A percentile compares a stretch with the other conserved stretches of the same genome.
Evolutionary conservation across 1,284 basidiomycete genomes (phyloP).

Genomic region (Rhodotorula sp.): DNA sequence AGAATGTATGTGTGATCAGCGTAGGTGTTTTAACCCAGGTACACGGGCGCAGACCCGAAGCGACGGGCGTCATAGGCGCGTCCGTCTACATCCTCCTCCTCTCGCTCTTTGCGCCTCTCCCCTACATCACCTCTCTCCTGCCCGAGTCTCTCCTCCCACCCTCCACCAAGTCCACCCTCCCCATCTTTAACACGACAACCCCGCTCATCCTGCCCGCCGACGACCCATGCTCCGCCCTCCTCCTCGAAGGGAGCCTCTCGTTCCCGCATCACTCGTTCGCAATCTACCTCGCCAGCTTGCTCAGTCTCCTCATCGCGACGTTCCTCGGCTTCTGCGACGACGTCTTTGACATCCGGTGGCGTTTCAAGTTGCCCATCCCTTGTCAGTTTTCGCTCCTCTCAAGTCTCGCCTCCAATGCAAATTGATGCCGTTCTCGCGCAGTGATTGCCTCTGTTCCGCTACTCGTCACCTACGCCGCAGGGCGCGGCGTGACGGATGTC

Average conservation of each 20-base stretch:
- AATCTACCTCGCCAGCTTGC: conserved; percentile 85
- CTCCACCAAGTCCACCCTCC: conserved; percentile 71
- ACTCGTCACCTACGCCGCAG: conserved; percentile 93
- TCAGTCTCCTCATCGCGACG: conserved; percentile 87
- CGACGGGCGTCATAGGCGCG: conserved; percentile 84
- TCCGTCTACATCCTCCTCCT: conserved; percentile 73
- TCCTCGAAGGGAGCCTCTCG: conserved; percentile 20
- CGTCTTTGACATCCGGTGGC: conserved; percentile 97
- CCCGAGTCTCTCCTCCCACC: conserved; percentile 65
- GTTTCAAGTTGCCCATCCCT: conserved; percentile 96
- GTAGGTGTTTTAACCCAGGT: not conserved
- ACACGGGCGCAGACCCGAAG: conserved; percentile 71
- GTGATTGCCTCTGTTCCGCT: conserved; percentile 92
- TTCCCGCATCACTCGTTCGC: conserved; percentile 59
- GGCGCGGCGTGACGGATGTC: conserved; percentile 88
- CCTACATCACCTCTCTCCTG: conserved; percentile 43
- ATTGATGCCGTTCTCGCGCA: not conserved
- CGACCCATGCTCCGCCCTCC: conserved; percentile 22
- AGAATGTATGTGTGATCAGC: no score
- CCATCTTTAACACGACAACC: conserved; percentile 71
- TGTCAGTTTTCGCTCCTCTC: conserved; percentile 21
- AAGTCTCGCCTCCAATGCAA: no score
- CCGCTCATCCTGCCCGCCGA: conserved; percentile 44
- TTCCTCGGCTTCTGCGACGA: conserved; percentile 96
- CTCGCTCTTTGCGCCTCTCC: conserved; percentile 45